phyloP scores from a whole-genome alignment of 495 filamentous ascomycete genomes.

The Podospora pseudoanserina region DNA sequence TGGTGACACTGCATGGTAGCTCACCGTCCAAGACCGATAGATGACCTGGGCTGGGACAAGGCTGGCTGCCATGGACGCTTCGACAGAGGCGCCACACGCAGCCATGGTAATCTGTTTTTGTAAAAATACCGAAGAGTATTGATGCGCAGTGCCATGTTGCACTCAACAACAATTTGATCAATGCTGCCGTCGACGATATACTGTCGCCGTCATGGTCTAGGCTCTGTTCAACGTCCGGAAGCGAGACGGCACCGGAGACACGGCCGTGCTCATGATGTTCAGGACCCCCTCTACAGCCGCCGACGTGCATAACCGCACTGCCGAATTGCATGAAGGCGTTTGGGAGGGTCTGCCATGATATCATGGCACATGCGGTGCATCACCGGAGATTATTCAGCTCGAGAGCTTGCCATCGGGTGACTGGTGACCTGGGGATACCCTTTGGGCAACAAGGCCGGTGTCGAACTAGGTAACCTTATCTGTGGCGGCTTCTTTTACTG shows the following conservation, averaged over 20 bases:
- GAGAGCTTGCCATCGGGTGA: conserved; percentile 6
- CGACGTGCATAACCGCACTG: background rate
- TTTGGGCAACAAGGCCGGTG: background rate
- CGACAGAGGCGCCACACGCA: background rate
- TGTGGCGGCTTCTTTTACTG: background rate
- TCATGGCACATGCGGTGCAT: conserved; percentile 5
- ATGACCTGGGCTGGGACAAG: background rate
- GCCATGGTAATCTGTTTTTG: background rate
- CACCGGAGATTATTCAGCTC: conserved; percentile 11
- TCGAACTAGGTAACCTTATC: background rate
- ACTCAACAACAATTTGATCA: too few relatives aligned
- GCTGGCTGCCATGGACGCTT: conserved; percentile 6
- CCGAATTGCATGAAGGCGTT: background rate
- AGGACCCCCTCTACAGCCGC: background rate
- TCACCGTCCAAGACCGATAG: conserved; percentile 8
- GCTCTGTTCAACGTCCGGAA: background rate
- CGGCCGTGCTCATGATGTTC: background rate
- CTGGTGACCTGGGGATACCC: background rate
- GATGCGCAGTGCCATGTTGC: too few relatives aligned
- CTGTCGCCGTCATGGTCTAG: background rate
- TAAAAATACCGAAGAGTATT: background rate
- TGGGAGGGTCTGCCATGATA: conserved; percentile 5
- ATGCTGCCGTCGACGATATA: background rate
- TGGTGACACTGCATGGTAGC: conserved; percentile 13
- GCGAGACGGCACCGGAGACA: background rate